Evolutionary conservation across 305 asterid genomes (phyloP), one percentile per base, ranked within the genome.

Genomic region (Fraxinus floribunda): DNA sequence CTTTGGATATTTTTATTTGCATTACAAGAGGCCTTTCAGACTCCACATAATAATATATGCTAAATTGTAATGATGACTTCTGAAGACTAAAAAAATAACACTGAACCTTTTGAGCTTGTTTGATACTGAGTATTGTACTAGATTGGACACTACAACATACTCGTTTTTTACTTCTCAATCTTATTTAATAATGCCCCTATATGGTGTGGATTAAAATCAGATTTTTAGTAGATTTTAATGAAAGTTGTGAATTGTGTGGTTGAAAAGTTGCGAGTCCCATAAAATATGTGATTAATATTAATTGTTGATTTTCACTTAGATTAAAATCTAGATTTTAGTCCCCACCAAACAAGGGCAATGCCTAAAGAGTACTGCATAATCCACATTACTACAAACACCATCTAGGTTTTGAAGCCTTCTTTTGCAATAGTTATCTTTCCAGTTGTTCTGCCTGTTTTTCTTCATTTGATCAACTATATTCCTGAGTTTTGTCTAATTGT

Each of bases 381-480:
- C 11, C 70, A 60, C 26, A 60, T 60, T 60, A 60, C 70, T 22
- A 18, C 7, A 60, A 18, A 2, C 70, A 7, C 26, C 30, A 60
- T 8, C 11, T 60, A 60, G 70, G 26, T 60, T 20, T 20, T 18
- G 70, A 60, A 18, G 15, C 22, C 4, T 60, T 60, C 29, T 18
- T 18, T 60, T 60, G 70, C 5, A 15, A 9, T 41, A 41, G 49
- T 41, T 41, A 41, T 41, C 49, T 41, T 36, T 39, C 46, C 46
- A 46, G n/a, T 30, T 39, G 24, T 72, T 76, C 26, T 66, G 44
- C 32, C 35, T 44, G 15, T 24, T 52, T 79, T 18, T 52, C 49
- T 82, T 76, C 34, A 77, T 75, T 52, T 22, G 55, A 44, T 82
- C 49, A 44, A 60, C 32, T 64, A 24, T 46, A 68, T 60, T 49